Conservation (phyloP, 2,329 filamentous ascomycete species). For the Chaetomiaceae sp. region DNA sequence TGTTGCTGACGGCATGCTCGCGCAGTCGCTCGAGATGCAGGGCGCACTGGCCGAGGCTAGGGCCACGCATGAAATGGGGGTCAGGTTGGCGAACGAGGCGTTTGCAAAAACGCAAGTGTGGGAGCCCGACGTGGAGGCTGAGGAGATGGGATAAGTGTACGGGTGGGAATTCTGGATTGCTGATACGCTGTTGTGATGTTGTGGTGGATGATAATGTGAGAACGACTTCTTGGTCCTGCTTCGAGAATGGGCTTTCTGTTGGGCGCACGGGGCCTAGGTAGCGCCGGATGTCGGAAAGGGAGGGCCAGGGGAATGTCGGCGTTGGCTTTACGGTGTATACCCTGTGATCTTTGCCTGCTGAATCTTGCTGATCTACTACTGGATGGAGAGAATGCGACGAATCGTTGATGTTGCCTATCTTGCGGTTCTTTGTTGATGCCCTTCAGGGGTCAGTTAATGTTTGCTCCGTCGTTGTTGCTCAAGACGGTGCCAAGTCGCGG, state of each 20-base stretch:
- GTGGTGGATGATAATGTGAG: too few species aligned
- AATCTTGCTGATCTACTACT: neutral
- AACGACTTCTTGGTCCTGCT: neutral
- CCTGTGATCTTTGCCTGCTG: neutral
- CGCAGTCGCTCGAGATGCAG: slow-evolving; percentile 66
- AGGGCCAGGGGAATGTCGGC: neutral
- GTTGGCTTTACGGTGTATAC: neutral
- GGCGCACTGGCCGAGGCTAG: slow-evolving; percentile 35
- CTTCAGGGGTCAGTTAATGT: neutral
- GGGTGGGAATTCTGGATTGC: too few species aligned
- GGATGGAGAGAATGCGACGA: neutral
- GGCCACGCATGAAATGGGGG: slow-evolving; percentile 9
- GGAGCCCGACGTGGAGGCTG: too few species aligned
- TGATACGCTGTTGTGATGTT: too few species aligned
- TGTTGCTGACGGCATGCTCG: slow-evolving; percentile 72
- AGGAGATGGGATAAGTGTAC: too few species aligned
- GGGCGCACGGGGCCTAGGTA: neutral
- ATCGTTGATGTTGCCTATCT: neutral
- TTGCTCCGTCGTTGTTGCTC: too few species aligned
- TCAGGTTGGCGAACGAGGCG: slow-evolving; percentile 22
- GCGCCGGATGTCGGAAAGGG: neutral
- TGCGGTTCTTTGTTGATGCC: neutral
- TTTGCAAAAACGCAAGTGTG: slow-evolving; percentile 17
- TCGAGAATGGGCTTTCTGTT: neutral
- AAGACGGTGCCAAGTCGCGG: too few species aligned